Evolutionary conservation across 495 filamentous ascomycete species (phyloP), one percentile per base, ranked within the genome.

Genomic region (Rhizodiscina lignyota): DNA sequence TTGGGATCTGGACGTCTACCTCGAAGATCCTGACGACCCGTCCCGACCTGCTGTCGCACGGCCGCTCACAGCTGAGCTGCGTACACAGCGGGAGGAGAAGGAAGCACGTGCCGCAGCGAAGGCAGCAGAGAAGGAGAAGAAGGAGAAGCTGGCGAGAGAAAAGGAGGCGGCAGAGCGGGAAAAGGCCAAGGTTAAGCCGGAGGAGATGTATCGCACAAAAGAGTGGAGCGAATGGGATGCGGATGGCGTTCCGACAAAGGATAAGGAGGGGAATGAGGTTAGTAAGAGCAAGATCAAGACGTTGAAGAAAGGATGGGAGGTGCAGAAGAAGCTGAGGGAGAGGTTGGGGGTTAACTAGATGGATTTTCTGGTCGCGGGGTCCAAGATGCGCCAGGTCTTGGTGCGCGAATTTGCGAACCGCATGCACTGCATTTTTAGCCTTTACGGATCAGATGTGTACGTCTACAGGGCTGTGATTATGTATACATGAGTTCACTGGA

Each of bases 301-400:
- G 68, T 52, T 96, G 23, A 74, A 59, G 60, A 96, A 96, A 63
- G 81, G 83, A 19, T 92, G 82, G 83, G 82, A 92, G 50, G 73
- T 62, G 53, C 89, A 94, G 64, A 91, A 79, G 67, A 92, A 83
- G 67, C 46, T 69, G 38, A 79, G 94, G 52, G 80, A 92, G 53
- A 59, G 54, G 38, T 81, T 61, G 70, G n/a, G n/a, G n/a, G n/a
- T n/a, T n/a, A n/a, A n/a, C n/a, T n/a, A n/a, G n/a, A n/a, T n/a
- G n/a, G n/a, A n/a, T n/a, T n/a, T n/a, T n/a, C n/a, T n/a, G n/a
- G n/a, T n/a, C n/a, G n/a, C n/a, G n/a, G n/a, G n/a, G n/a, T n/a
- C n/a, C n/a, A n/a, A n/a, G n/a, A n/a, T n/a, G n/a, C n/a, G n/a
- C n/a, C n/a, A n/a, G n/a, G n/a, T n/a, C n/a, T n/a, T n/a, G n/a